Conservation (phyloP, 2,329 filamentous ascomycete species). For the Sporothrix schenckii region DNA sequence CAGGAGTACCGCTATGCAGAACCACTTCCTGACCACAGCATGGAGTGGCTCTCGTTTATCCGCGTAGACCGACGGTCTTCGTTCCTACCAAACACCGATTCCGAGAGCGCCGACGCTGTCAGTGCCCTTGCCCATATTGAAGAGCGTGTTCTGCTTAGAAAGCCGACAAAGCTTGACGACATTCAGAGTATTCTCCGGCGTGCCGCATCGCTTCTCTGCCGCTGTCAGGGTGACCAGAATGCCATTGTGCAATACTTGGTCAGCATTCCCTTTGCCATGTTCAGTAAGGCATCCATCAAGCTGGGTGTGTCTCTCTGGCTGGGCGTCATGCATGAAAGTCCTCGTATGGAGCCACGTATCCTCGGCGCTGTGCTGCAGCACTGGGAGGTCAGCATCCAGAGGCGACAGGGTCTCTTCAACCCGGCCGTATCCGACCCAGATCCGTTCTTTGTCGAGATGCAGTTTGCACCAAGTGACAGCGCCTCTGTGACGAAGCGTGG, state of each 20-base stretch:
- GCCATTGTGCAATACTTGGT: conserved; percentile 86
- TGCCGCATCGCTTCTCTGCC: conserved; percentile 84
- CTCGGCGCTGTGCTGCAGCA: conserved; percentile 84
- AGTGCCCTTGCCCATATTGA: conserved; percentile 74
- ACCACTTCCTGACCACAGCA: conserved; percentile 67
- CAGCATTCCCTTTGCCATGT: conserved; percentile 86
- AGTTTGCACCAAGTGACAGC: conserved; percentile 90
- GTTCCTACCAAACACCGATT: conserved; percentile 55
- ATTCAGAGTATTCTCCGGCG: conserved; percentile 80
- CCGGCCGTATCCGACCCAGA: conserved; percentile 72
- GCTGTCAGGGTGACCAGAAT: conserved; percentile 67
- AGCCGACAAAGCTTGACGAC: conserved; percentile 70
- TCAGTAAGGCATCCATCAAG: conserved; percentile 94
- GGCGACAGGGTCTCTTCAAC: conserved; percentile 80
- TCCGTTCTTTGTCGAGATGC: conserved; percentile 87
- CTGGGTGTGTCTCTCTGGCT: conserved; percentile 95
- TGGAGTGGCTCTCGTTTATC: conserved; percentile 66
- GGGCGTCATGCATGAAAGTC: conserved; percentile 95
- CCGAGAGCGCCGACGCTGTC: conserved; percentile 60
- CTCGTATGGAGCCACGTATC: conserved; percentile 81
- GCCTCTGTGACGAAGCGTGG: conserved; percentile 72
- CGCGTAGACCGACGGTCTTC: conserved; percentile 57
- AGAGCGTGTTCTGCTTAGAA: conserved; percentile 67
- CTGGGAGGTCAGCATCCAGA: conserved; percentile 83
- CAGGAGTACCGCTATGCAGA: conserved; percentile 94